These are phyloP conservation scores for Croton setiger DNA, from an alignment of 441 rosid species.

Conservation along the genomic window DNA sequence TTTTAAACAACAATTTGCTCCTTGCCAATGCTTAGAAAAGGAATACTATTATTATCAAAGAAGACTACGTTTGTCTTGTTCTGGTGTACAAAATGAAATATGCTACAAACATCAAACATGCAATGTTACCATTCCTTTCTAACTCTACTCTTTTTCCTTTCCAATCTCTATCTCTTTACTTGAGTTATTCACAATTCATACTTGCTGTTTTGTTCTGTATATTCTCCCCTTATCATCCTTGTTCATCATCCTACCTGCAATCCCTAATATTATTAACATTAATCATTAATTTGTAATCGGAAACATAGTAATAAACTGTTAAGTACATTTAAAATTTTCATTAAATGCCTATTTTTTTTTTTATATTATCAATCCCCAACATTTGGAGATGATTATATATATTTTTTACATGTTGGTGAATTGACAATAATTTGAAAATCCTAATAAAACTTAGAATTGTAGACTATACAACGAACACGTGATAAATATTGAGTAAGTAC, in stretches of 20 bases:
- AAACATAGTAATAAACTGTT: too few species aligned
- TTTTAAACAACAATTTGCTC: too few species aligned
- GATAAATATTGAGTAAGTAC: background rate
- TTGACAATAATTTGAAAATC: too few species aligned
- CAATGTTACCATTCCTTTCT: background rate
- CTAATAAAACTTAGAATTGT: too few species aligned
- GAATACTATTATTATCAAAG: background rate
- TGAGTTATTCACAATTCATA: background rate
- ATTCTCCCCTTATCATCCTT: background rate
- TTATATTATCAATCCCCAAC: too few species aligned
- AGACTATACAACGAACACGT: background rate
- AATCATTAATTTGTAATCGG: background rate
- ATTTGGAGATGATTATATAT: too few species aligned
- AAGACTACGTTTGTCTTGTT: too few species aligned
- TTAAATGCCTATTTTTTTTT: too few species aligned
- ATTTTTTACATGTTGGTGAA: too few species aligned
- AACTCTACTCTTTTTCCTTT: background rate
- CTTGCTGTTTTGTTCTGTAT: background rate
- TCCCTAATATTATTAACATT: background rate
- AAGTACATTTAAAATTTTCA: too few species aligned
- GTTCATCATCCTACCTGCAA: conserved; percentile 2
- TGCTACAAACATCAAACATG: background rate
- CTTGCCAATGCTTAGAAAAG: too few species aligned
- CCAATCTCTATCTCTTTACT: background rate
- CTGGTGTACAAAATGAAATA: background rate